Percentiles rank a stretch among this genome's conserved stretches.
Evolutionary conservation across 1,139 yeast species (phyloP).

Genomic region (Pichia sp.): DNA sequence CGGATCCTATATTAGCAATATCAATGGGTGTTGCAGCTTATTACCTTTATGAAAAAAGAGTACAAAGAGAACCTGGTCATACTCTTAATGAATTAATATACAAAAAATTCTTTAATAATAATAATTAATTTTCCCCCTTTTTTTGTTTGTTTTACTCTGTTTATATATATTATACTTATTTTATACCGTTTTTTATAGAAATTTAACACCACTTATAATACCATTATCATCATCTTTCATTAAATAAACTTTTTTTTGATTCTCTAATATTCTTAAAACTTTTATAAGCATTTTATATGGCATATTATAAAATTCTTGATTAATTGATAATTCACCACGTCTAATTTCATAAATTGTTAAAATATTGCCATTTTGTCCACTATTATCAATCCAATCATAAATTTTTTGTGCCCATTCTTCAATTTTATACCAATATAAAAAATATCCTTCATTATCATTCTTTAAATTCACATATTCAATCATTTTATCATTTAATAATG

Average conservation of each 20-base stretch:
- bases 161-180: too few species aligned
- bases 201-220: conserved; percentile 60
- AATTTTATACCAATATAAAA: conserved; percentile 63
- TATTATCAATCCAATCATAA: conserved; percentile 55
- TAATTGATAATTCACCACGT: conserved; percentile 54
- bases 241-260: conserved; percentile 61
- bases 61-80: conserved; percentile 52
- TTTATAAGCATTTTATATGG: conserved; percentile 48
- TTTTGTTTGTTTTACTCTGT: too few species aligned
- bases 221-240: conserved; percentile 44
- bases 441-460: conserved; percentile 40
- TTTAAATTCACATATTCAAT: conserved; percentile 48
- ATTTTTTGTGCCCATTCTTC: conserved; percentile 72
- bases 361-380: conserved; percentile 75
- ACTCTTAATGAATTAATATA: conserved; percentile 39
- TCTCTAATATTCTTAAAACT: conserved; percentile 54
- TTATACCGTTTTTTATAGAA: background rate
- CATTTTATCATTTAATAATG: conserved; percentile 48
- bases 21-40: conserved; percentile 54
- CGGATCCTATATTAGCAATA: conserved; percentile 57
- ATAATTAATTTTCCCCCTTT: too few species aligned
- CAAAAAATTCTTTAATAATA: background rate
- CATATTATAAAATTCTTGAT: conserved; percentile 55
- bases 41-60: conserved; percentile 51
- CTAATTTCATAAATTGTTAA: conserved; percentile 77